Conservation (phyloP, 257 asterid species). For the Jaltomata sinuosa region DNA sequence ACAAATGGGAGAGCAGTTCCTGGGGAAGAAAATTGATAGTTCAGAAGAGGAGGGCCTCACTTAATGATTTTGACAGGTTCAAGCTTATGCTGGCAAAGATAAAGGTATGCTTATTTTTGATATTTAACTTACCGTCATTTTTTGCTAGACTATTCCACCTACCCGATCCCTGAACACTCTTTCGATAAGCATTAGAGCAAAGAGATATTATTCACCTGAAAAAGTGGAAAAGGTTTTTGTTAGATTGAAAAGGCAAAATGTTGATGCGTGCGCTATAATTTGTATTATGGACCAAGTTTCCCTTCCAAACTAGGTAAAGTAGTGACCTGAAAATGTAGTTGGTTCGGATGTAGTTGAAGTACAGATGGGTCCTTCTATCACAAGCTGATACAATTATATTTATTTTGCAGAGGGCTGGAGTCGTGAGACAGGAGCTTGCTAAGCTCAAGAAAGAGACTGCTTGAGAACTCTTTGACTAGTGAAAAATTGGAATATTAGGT, state of each 20-base stretch:
- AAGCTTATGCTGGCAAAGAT: constrained; percentile 23
- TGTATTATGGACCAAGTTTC: background rate
- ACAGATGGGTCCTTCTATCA: background rate
- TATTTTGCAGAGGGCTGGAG: constrained; percentile 14
- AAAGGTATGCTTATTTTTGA: constrained; percentile 1
- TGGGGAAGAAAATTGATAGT: constrained; percentile 21
- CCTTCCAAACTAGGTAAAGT: background rate
- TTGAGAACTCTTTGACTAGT: background rate
- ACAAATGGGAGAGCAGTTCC: constrained; percentile 23
- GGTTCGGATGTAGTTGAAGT: background rate
- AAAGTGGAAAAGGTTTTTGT: no score
- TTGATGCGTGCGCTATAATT: background rate
- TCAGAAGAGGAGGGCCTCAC: constrained; percentile 19
- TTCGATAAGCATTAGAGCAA: background rate
- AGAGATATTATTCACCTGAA: background rate
- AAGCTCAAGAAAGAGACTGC: constrained; percentile 12
- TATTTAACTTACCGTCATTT: background rate
- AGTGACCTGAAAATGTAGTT: background rate
- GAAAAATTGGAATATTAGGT: background rate
- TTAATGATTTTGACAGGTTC: constrained; percentile 24
- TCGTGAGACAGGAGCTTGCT: constrained; percentile 19
- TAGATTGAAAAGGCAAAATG: background rate
- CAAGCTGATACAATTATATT: background rate
- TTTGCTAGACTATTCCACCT: background rate
- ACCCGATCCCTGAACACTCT: background rate